These are phyloP conservation scores for Lentinula sp. DNA, from an alignment of 768 basidiomycete genomes.

Conservation along the genomic window DNA sequence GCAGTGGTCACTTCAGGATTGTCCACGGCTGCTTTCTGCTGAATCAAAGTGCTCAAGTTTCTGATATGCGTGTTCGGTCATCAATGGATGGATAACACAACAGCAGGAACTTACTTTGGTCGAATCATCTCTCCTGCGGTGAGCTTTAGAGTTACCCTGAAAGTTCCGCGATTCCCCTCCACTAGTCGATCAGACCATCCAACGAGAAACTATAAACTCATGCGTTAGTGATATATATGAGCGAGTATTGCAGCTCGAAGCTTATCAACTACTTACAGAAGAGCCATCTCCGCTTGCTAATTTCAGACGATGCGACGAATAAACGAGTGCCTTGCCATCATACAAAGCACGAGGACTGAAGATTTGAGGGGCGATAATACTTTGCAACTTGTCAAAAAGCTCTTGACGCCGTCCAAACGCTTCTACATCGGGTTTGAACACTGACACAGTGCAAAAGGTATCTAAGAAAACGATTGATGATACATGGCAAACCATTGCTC, in stretches of 20 bases:
- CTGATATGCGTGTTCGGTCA: not conserved
- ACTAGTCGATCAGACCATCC: not conserved
- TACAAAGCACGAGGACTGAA: constrained; percentile 41
- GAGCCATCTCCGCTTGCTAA: constrained; percentile 20
- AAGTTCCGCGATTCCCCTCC: constrained; percentile 20
- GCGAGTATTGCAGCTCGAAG: too few species aligned
- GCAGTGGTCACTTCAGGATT: constrained; percentile 19
- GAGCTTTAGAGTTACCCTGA: constrained; percentile 25
- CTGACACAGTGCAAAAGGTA: constrained; percentile 4
- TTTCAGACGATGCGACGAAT: constrained; percentile 24
- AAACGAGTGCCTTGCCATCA: constrained; percentile 39
- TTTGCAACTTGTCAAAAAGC: constrained; percentile 35
- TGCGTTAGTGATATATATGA: not conserved
- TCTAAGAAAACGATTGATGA: not conserved
- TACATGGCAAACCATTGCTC: not conserved
- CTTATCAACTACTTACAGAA: constrained; percentile 16
- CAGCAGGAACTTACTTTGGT: constrained; percentile 23
- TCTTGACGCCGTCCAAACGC: constrained; percentile 19
- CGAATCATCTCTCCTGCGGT: constrained; percentile 31
- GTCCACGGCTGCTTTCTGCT: not conserved
- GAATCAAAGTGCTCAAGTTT: constrained; percentile 15
- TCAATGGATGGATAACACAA: not conserved
- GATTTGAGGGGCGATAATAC: constrained; percentile 19
- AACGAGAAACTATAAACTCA: not conserved
- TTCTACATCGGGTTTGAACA: constrained; percentile 16